phyloP scores from a whole-genome alignment of 1,139 yeast genomes.

The Pichia sp. region DNA sequence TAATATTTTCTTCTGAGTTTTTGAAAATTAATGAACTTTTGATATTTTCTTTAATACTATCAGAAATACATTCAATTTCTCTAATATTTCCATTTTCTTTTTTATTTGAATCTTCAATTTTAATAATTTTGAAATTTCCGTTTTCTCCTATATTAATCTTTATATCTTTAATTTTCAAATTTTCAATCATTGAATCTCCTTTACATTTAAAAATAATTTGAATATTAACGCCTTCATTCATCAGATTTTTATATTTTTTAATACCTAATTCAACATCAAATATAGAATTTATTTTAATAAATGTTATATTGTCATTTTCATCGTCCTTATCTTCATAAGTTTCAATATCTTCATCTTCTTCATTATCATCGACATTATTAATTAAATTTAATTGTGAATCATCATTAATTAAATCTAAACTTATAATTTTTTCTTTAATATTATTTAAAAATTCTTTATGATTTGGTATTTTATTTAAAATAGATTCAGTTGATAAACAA shows the following conservation, averaged over 20 bases:
- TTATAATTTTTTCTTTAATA: constrained; percentile 5
- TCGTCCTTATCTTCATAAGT: constrained; percentile 4
- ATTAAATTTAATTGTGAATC: background rate
- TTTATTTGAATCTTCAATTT: background rate
- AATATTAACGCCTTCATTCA: constrained; percentile 23
- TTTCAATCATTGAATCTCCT: constrained; percentile 23
- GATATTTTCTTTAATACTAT: background rate
- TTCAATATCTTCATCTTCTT: background rate
- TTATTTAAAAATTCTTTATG: background rate
- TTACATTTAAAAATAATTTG: constrained; percentile 29
- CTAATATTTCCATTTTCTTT: background rate
- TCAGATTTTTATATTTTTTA: constrained; percentile 13
- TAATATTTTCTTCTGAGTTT: constrained; percentile 3
- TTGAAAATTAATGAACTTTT: constrained; percentile 3
- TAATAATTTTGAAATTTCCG: constrained; percentile 3
- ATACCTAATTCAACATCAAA: constrained; percentile 25
- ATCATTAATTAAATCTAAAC: constrained; percentile 8
- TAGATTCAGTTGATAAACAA: background rate
- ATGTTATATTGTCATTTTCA: constrained; percentile 6
- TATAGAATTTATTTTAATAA: constrained; percentile 18
- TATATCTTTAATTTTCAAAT: constrained; percentile 22
- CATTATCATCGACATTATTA: background rate
- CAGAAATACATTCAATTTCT: background rate
- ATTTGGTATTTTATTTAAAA: no score
- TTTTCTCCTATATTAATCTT: constrained; percentile 21